These are phyloP conservation scores for Ogataea ramenticola DNA, from an alignment of 805 yeast genomes.

Conservation along the genomic window DNA sequence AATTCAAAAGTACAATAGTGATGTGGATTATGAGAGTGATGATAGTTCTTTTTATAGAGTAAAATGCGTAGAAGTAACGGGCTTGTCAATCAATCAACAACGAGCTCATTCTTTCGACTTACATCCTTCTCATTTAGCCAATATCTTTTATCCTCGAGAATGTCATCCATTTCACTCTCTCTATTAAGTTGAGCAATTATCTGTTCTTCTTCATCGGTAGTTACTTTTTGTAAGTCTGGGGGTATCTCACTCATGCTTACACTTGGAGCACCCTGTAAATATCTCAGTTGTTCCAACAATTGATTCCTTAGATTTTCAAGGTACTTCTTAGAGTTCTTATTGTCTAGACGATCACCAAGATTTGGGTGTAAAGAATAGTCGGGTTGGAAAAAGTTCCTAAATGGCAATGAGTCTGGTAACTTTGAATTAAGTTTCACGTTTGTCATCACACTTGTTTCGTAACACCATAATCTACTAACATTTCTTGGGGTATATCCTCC, in stretches of 20 bases:
- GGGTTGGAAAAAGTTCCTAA: slow-evolving; percentile 80
- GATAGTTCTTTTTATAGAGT: no score
- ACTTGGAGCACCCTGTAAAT: slow-evolving; percentile 85
- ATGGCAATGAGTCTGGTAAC: slow-evolving; percentile 69
- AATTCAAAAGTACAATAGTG: background rate
- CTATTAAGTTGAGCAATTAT: slow-evolving; percentile 27
- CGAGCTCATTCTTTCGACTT: slow-evolving; percentile 27
- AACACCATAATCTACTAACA: slow-evolving; percentile 92
- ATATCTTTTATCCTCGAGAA: slow-evolving; percentile 29
- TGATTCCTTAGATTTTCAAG: slow-evolving; percentile 72
- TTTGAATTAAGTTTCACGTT: slow-evolving; percentile 70
- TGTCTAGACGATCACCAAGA: slow-evolving; percentile 72
- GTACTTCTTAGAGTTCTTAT: slow-evolving; percentile 76
- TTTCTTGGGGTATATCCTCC: slow-evolving; percentile 98
- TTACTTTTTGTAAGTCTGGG: slow-evolving; percentile 44
- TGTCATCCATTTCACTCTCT: slow-evolving; percentile 28
- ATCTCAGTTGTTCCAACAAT: slow-evolving; percentile 74
- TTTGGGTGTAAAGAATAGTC: slow-evolving; percentile 86
- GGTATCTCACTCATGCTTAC: slow-evolving; percentile 90
- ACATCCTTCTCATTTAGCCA: slow-evolving; percentile 33
- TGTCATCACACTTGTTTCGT: slow-evolving; percentile 86
- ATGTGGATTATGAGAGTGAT: no score
- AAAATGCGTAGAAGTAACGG: no score
- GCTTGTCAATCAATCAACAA: slow-evolving; percentile 5
- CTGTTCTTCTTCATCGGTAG: slow-evolving; percentile 36